Evolutionary conservation across 2,329 filamentous ascomycete genomes (phyloP), one percentile per base, ranked within the genome.

Genomic region (Coleophoma crateriformis): DNA sequence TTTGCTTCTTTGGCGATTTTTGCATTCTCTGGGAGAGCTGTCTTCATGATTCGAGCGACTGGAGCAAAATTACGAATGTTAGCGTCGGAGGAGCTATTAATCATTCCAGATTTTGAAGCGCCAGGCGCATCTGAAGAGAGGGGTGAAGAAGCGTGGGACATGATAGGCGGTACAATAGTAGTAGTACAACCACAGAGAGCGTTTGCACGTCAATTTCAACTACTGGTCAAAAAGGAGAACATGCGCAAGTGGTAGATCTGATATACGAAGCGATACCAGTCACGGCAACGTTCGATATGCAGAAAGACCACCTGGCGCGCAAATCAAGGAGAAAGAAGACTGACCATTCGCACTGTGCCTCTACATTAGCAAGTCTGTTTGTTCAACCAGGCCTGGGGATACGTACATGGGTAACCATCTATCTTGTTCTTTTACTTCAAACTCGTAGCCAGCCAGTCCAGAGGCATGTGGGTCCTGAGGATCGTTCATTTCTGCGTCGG

Each of bases 21-120:
- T 60, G 94, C 94, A 66, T 99, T 99, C 58, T 99, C 94, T 46
- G 94, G 94, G 45, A 99, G 78, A 7, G 94, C 94, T 62, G 90
- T 87, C 72, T 99, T 99, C 94, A 99, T 99, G 70, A 99, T 97
- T 50, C 94, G 87, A 58, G 94, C 94, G 64, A 99, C 94, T 99
- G 87, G 84, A 72, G 84, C 87, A 82, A 89, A 90, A 74, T 94
- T 94, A 65, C 87, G 84, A 76, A 94, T 94, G 77, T 95, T 91
- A 95, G 90, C 88, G 82, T 94, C 88, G 62, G 84, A 58, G 51
- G 53, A 52, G 37, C 49, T 46, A 55, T 64, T 59, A 54, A 61
- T 47, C 55, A 62, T 65, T 41, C 56, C 55, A 34, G 55, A 47
- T 46, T 74, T 76, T 51, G 73, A 72, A 58, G 70, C 67, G 66